Evolutionary conservation across 2,329 filamentous ascomycete genomes (phyloP), one percentile per base, ranked within the genome.

Genomic region (Clonostachys byssicola): DNA sequence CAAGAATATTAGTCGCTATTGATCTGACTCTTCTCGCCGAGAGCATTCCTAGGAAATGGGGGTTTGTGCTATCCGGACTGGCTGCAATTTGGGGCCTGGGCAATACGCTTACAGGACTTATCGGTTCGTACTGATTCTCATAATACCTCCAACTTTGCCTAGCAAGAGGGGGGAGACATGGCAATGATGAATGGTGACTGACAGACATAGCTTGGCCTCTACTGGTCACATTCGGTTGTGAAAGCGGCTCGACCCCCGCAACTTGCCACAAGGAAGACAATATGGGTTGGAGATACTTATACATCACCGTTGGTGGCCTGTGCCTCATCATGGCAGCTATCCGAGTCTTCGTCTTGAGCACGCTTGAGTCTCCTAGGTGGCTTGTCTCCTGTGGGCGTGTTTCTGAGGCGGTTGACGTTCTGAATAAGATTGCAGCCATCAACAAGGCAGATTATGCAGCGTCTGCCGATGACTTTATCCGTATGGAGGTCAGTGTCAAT

Each of bases 281-380:
- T 49, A 70, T 70, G 67, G 71, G 70, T 18, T 74, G 71, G 60
- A 60, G 70, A 30, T 72, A 70, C 44, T 59, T 68, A 14, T 58
- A 69, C 47, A 64, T 67, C n/a, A 61, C 65, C 0, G 60, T 72
- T 13, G 70, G 69, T 6, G 65, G 58, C 0, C 51, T 72, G 6
- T 67, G 67, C 10, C 52, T 72, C 4, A 50, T 59, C 14, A 64
- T 72, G 47, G 65, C 64, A 23, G 35, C 69, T 34, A 57, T 70
- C n/a, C 68, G 71, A 7, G 62, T 69, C 34, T 57, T 68, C 34
- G 46, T 66, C 18, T 67, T 74, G 50, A 61, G 62, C 34, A 63
- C 72, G 14, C 65, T 58, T 44, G 69, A 69, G 56, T 71, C 66
- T 2, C 71, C 67, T 6, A 63, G 67, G 40, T 72, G 63, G 49